Evolutionary conservation across 2,329 filamentous ascomycete genomes (phyloP).

Genomic region (Aschersonia sp.): DNA sequence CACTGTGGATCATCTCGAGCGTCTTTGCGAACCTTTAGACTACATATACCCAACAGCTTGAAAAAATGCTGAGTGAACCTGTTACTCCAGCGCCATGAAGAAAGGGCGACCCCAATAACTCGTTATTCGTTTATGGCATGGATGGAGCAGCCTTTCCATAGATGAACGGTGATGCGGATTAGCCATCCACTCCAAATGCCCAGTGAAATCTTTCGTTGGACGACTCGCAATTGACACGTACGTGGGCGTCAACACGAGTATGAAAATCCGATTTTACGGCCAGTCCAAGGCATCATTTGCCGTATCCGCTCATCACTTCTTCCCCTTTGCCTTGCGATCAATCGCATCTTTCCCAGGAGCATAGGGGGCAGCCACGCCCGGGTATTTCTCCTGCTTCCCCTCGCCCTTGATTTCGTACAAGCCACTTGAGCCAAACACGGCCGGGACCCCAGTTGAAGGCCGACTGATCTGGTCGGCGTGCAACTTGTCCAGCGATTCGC

Average conservation of each 20-base stretch:
- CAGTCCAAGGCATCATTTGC: too few species aligned
- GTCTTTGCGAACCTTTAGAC: too few species aligned
- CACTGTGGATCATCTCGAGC: too few species aligned
- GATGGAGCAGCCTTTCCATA: too few species aligned
- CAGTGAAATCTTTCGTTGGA: neutral
- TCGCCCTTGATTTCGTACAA: slow-evolving; percentile 35
- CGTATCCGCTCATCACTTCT: slow-evolving; percentile 9
- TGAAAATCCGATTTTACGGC: neutral
- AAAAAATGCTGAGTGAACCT: too few species aligned
- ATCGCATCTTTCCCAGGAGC: slow-evolving; percentile 36
- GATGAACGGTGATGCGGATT: too few species aligned
- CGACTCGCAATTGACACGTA: neutral
- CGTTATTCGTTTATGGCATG: too few species aligned
- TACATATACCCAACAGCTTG: too few species aligned
- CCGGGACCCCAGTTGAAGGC: slow-evolving; percentile 43
- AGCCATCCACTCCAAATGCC: neutral
- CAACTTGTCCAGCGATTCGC: slow-evolving; percentile 61
- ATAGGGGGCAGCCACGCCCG: slow-evolving; percentile 42
- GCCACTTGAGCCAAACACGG: slow-evolving; percentile 25
- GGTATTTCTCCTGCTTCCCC: slow-evolving; percentile 27
- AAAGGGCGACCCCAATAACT: too few species aligned
- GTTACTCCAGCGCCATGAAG: too few species aligned
- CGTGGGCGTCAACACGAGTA: neutral
- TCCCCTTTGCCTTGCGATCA: slow-evolving; percentile 20
- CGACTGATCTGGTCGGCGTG: slow-evolving; percentile 63